Evolutionary conservation across 2,329 filamentous ascomycete genomes (phyloP).

Genomic region (Phyllosticta ampelicida): DNA sequence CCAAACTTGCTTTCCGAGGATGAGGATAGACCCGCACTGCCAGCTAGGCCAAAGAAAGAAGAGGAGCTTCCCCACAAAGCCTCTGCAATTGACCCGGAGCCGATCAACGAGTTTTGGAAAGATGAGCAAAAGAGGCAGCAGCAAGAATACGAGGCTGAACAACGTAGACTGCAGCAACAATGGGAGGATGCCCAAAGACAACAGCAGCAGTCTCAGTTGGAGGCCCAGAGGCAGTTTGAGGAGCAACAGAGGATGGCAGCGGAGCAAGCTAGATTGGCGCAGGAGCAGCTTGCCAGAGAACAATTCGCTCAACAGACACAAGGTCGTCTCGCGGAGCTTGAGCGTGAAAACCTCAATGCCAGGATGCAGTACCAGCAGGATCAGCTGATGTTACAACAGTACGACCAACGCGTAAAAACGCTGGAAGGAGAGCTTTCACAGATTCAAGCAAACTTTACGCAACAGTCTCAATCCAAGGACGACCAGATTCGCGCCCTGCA

Average conservation of each 20-base stretch:
- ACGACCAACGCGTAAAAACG: slow-evolving; percentile 84
- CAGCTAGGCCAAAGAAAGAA: slow-evolving; percentile 60
- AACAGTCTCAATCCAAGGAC: slow-evolving; percentile 82
- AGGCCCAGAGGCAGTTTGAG: slow-evolving; percentile 90
- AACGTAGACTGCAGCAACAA: slow-evolving; percentile 75
- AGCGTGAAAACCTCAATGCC: slow-evolving; percentile 89
- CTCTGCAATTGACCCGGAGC: slow-evolving; percentile 66
- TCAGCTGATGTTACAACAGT: slow-evolving; percentile 93
- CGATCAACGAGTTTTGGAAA: slow-evolving; percentile 98
- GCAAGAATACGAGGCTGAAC: slow-evolving; percentile 89
- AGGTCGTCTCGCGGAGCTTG: slow-evolving; percentile 86
- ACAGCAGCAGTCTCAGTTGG: slow-evolving; percentile 72
- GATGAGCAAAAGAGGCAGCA: slow-evolving; percentile 84
- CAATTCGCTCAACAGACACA: slow-evolving; percentile 92
- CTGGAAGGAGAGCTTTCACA: slow-evolving; percentile 79
- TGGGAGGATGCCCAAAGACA: slow-evolving; percentile 70
- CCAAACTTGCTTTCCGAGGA: slow-evolving; percentile 81
- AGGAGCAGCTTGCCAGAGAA: slow-evolving; percentile 78
- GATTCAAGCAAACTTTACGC: slow-evolving; percentile 69
- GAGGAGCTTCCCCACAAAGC: slow-evolving; percentile 49
- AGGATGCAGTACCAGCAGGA: slow-evolving; percentile 94
- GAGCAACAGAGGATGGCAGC: slow-evolving; percentile 80
- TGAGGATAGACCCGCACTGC: slow-evolving; percentile 64
- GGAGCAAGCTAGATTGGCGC: slow-evolving; percentile 82
- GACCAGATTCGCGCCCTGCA: slow-evolving; percentile 88